A percentile compares a stretch with the other conserved stretches of the same genome.
Conservation (phyloP, 2,329 filamentous ascomycete genomes). For the Fusarium solani-melongenae region DNA sequence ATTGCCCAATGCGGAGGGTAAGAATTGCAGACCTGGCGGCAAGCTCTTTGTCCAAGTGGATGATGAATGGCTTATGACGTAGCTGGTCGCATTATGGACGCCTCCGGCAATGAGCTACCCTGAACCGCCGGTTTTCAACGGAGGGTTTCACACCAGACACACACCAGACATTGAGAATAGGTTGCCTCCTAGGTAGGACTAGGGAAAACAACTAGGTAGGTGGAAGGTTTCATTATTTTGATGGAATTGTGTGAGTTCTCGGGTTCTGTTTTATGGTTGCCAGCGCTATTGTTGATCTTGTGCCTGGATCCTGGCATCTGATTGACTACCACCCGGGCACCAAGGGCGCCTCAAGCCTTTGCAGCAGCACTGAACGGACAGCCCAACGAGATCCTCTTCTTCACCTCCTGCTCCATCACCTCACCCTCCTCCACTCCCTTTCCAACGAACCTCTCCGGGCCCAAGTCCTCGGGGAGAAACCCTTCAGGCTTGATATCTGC, state of each 20-base stretch:
- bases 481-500: conserved; percentile 57
- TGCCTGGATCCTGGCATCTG: background rate
- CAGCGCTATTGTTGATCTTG: background rate
- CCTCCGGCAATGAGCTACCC: background rate
- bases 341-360: background rate
- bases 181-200: background rate
- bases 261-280: background rate
- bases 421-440: conserved; percentile 60
- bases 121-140: background rate
- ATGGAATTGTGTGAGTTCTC: background rate
- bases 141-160: background rate
- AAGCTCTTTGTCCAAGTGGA: conserved; percentile 7
- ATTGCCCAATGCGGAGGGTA: conserved; percentile 34
- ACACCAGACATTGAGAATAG: background rate
- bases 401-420: conserved; percentile 46
- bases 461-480: conserved; percentile 69
- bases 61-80: conserved; percentile 14
- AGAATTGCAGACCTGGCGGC: conserved; percentile 12
- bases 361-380: conserved; percentile 56
- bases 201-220: background rate
- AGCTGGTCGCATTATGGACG: background rate
- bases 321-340: background rate
- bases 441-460: conserved; percentile 66
- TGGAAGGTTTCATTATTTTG: background rate
- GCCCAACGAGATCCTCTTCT: conserved; percentile 45